Evolutionary conservation across 352 stramenopile species (phyloP), one percentile per base, ranked within the genome.

Genomic region (Phytopythium montanum): DNA sequence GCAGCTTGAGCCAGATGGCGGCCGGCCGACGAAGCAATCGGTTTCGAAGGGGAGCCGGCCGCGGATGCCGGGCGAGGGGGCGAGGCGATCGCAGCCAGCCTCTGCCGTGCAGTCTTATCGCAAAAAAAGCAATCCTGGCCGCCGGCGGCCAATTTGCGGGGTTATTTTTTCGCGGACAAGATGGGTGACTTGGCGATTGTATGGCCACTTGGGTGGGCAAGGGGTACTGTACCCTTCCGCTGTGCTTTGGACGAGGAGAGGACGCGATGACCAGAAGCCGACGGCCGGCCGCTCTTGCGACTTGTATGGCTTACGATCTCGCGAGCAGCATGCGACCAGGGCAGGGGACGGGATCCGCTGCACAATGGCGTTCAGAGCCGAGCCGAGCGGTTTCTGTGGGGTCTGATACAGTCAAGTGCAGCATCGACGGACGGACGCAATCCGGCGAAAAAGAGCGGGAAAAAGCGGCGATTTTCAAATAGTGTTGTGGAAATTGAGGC

Each of bases 31-130:
- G 12, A 18, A 42, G 36, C 36, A 18, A 45, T 45, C 39, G 39
- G 16, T 45, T 45, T 45, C 8, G 39, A 21, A 16, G 18, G 39
- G 39, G 36, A 42, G n/a, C n/a, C 36, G 36, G 16, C 79, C 86
- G 79, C 70, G 85, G 79, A 69, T 68, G 42, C 19, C 19, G 42
- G 16, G 44, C 44, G 44, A 51, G 44, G 44, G 25, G 14, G 44
- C 21, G 44, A 29, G n/a, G 44, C 8, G 23, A 19, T 8, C 16
- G 39, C 19, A 3, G 36, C 10, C 16, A 6, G n/a, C 39, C 39
- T 45, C 39, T 45, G 9, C 39, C 39, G 18, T 45, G 39, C 14
- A 19, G 39, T 45, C 39, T 45, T 45, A 45, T 45, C 39, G 5
- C 36, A 16, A 23, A 3, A 10, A 10, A 36, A 10, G 39, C 18